Base-by-base conservation (phyloP, 1,284 basidiomycete genomes). In the Bondarzewia mesenterica region DNA sequence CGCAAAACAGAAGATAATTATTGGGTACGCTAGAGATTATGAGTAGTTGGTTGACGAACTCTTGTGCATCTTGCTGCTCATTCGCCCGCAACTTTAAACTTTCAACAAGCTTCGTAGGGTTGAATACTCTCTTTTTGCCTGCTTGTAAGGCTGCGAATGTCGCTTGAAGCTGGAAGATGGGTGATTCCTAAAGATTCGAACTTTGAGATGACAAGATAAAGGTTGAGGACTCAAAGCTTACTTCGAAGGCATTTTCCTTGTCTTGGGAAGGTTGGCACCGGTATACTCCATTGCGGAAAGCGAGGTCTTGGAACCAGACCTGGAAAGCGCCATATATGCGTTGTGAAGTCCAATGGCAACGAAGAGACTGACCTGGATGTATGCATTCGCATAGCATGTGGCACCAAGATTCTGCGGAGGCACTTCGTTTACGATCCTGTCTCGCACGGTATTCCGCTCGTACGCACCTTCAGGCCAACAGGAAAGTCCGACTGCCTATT, bases 31-130 rank as follows among this genome's bases (percentile, higher is more conserved):
- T 32, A 10, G 14, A 40, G 16, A 7, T 42, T 27, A 36, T 20
- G 29, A 39, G n/a, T 38, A 50, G 32, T 35, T 14, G 52, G 23
- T 22, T 8, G 23, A 68, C 79, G 52, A 58, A 93, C 90, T 96
- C 93, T 64, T 93, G 89, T 26, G 93, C 93, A 69, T 96, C 93
- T 67, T 96, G 93, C 60, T 96, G 93, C 60, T 93, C 86, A 1
- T 81, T 75, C 8, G 83, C 82, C 35, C 84, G 77, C 36, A 96
- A 69, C 51, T 82, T 77, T 46, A 96, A 68, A 54, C 89, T 87
- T 58, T 93, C 85, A 8, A 93, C 85, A 22, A 96, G 74, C 51
- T 82, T 85, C 7, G 73, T 69, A 0, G 93, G 93, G 63, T 95
- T 91, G 60, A 86, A 92, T 0, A 85, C 80, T 39, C 66, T 75